phyloP scores from a whole-genome alignment of 805 yeast genomes.

The Kluyveromyces dobzhanskii region DNA sequence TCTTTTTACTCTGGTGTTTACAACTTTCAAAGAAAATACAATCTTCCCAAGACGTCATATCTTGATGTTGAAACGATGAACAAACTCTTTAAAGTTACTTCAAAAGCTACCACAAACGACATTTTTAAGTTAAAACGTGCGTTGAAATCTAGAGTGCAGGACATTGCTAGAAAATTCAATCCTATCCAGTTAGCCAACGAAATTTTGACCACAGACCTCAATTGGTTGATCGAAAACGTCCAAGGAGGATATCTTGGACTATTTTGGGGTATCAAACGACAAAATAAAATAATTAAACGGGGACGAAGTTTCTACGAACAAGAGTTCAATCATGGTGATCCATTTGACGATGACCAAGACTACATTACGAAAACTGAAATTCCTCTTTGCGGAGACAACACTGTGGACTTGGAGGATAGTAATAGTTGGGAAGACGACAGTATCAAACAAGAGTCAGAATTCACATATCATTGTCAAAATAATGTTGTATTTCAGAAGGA shows the following conservation, averaged over 20 bases:
- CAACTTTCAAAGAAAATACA: constrained; percentile 68
- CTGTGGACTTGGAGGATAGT: constrained; percentile 1
- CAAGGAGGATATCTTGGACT: constrained; percentile 32
- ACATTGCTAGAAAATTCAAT: constrained; percentile 38
- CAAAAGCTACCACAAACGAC: constrained; percentile 36
- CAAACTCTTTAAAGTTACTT: constrained; percentile 39
- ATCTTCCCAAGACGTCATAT: constrained; percentile 41
- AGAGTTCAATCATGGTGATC: constrained; percentile 18
- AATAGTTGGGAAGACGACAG: background rate
- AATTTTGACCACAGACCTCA: constrained; percentile 33
- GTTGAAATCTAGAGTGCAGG: constrained; percentile 68
- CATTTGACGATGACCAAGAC: constrained; percentile 1
- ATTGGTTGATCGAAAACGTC: constrained; percentile 21
- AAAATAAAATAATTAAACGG: constrained; percentile 21
- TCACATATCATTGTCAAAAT: constrained; percentile 10
- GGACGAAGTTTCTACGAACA: constrained; percentile 13
- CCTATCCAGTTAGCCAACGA: constrained; percentile 30
- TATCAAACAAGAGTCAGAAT: constrained; percentile 13
- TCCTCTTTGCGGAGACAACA: background rate
- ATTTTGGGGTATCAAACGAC: constrained; percentile 46
- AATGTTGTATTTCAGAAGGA: constrained; percentile 20
- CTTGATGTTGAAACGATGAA: constrained; percentile 51
- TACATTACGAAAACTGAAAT: background rate
- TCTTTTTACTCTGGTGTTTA: constrained; percentile 58
- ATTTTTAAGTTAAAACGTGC: constrained; percentile 50